A percentile compares a stretch with the other conserved stretches of the same genome.
These are phyloP conservation scores for Roridomyces roridus DNA, from an alignment of 768 basidiomycete genomes.

Conservation along the genomic window DNA sequence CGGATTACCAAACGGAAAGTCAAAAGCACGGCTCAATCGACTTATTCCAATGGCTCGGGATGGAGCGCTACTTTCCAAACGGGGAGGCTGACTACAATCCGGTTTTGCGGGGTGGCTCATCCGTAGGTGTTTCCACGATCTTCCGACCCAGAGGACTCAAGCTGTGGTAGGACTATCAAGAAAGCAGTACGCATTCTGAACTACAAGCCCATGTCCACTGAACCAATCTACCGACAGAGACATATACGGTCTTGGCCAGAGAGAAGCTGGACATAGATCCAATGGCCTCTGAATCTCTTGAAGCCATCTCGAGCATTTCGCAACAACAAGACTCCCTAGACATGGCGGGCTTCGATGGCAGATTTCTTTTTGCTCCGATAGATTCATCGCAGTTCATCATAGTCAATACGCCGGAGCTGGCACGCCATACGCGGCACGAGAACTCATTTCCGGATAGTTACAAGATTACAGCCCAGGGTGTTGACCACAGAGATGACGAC, in stretches of 20 bases:
- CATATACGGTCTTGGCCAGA: conserved; percentile 5
- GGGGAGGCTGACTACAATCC: not conserved
- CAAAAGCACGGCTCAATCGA: conserved; percentile 6
- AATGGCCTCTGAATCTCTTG: not conserved
- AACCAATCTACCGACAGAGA: not conserved
- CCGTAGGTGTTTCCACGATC: conserved; percentile 2
- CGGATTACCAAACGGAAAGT: conserved; percentile 22
- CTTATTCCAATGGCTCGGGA: conserved; percentile 15
- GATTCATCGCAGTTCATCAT: not conserved
- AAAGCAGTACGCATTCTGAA: conserved; percentile 60
- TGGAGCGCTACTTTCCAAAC: conserved; percentile 15
- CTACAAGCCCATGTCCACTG: not conserved
- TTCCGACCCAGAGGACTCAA: not conserved
- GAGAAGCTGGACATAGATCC: not conserved
- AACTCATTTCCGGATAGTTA: not conserved
- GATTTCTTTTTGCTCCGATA: conserved; percentile 2
- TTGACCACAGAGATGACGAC: conserved; percentile 8
- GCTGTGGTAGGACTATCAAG: conserved; percentile 67
- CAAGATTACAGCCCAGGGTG: not conserved
- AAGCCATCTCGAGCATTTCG: conserved; percentile 11
- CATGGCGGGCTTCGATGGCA: not conserved
- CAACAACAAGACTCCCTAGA: not conserved
- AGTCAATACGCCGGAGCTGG: not conserved
- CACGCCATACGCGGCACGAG: not conserved
- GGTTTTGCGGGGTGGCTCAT: conserved; percentile 6